Conservation (phyloP, 2,329 filamentous ascomycete genomes). For the Aspergillus tanneri region DNA sequence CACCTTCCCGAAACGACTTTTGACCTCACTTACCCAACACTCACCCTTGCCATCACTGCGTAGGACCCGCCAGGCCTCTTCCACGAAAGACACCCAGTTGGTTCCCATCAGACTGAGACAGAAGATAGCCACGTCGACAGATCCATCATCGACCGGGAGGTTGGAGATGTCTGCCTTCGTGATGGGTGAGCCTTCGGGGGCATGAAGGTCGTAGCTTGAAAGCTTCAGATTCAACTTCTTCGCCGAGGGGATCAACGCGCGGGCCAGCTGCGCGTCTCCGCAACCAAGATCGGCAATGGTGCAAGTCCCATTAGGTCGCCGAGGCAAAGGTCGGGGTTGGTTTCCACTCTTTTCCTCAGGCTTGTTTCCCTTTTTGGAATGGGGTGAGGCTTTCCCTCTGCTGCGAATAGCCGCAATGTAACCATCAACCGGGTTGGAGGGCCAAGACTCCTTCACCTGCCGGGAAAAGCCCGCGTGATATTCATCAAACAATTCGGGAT, state of each 20-base stretch:
- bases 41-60: constrained; percentile 81
- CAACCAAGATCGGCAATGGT: constrained; percentile 90
- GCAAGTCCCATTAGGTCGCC: constrained; percentile 66
- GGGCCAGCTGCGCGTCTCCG: constrained; percentile 81
- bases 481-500: constrained; percentile 90
- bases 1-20: constrained; percentile 76
- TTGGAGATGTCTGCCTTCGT: constrained; percentile 86
- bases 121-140: constrained; percentile 85
- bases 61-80: constrained; percentile 89
- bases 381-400: constrained; percentile 58
- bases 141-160: constrained; percentile 71
- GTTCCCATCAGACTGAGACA: constrained; percentile 98
- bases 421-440: constrained; percentile 88
- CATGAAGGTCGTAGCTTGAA: constrained; percentile 83
- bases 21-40: constrained; percentile 96
- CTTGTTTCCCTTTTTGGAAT: constrained; percentile 45
- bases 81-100: constrained; percentile 95
- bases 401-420: constrained; percentile 71
- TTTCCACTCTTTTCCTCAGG: constrained; percentile 28
- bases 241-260: constrained; percentile 59
- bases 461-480: constrained; percentile 96
- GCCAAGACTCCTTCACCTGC: constrained; percentile 88
- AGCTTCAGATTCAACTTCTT: constrained; percentile 71
- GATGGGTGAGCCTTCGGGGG: constrained; percentile 66
- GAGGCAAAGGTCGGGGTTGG: constrained; percentile 58